A percentile compares a stretch with the other conserved stretches of the same genome.
Evolutionary conservation across 441 rosid genomes (phyloP).

Genomic region (Corymbia calophylla): DNA sequence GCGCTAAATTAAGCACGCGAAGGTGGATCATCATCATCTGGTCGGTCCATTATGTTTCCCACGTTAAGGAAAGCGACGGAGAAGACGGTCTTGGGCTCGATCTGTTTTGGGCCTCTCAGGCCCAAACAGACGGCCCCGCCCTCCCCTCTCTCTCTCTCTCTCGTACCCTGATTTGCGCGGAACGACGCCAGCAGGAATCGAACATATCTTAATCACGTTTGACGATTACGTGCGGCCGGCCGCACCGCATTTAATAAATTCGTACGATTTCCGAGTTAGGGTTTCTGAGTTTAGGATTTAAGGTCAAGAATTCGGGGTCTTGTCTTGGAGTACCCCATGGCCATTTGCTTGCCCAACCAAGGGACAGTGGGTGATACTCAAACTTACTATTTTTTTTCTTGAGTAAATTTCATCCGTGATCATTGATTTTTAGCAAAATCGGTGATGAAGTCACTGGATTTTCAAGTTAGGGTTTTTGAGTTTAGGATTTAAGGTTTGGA

Average conservation of each 20-base stretch:
- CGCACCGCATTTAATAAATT: too few species aligned
- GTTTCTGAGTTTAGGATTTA: not conserved
- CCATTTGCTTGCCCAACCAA: too few species aligned
- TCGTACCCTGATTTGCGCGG: not conserved
- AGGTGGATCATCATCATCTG: not conserved
- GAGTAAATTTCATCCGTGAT: too few species aligned
- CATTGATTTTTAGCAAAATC: too few species aligned
- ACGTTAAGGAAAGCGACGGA: not conserved
- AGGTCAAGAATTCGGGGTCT: too few species aligned
- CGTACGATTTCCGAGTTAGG: not conserved
- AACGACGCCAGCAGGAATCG: not conserved
- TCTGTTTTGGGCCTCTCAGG: not conserved
- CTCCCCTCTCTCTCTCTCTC: not conserved
- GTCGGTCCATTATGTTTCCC: not conserved
- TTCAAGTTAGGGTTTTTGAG: too few species aligned
- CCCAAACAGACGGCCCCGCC: not conserved
- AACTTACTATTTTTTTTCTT: too few species aligned
- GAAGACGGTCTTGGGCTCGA: not conserved
- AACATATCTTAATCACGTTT: not conserved
- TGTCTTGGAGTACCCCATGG: too few species aligned
- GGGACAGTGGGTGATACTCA: too few species aligned
- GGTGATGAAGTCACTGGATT: too few species aligned
- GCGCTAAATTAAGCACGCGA: not conserved
- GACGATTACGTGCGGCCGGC: not conserved
- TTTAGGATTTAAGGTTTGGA: not conserved